phyloP scores from a whole-genome alignment of 2,329 filamentous ascomycete species.

The Sporothrix globosa region DNA sequence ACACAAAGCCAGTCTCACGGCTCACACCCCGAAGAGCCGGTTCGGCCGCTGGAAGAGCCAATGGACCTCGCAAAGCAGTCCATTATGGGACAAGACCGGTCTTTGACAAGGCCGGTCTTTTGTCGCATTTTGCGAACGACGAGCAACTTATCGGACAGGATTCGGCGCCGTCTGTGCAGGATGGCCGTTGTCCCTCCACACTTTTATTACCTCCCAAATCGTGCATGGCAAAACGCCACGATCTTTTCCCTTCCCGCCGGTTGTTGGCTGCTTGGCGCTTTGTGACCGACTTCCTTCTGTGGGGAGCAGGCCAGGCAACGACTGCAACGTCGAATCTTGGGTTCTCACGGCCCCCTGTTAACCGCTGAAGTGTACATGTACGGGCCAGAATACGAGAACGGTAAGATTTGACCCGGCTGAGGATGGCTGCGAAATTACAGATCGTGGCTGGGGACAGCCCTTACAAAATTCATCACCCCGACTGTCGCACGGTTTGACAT shows the following conservation, averaged over 20 bases:
- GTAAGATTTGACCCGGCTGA: not conserved
- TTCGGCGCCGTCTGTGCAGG: not conserved
- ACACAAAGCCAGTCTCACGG: not conserved
- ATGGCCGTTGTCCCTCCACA: not conserved
- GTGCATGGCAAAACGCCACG: constrained; percentile 19
- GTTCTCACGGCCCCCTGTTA: too few relatives aligned
- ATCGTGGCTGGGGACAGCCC: constrained; percentile 7
- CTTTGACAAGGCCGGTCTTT: too few relatives aligned
- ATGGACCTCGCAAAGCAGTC: constrained; percentile 2
- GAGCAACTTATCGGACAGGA: too few relatives aligned
- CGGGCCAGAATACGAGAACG: not conserved
- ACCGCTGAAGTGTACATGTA: too few relatives aligned
- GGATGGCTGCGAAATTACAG: not conserved
- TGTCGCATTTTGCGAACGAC: too few relatives aligned
- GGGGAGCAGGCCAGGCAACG: not conserved
- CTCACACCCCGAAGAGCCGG: not conserved
- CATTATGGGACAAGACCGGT: constrained; percentile 14
- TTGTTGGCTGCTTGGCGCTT: not conserved
- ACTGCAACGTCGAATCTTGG: not conserved
- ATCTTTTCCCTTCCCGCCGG: not conserved
- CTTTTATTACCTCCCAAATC: not conserved
- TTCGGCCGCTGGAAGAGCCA: not conserved
- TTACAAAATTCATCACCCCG: too few relatives aligned
- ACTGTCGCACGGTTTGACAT: too few relatives aligned
- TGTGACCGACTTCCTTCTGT: not conserved